Evolutionary conservation across 2,329 filamentous ascomycete species (phyloP).

Genomic region (Fusarium coffeatum): DNA sequence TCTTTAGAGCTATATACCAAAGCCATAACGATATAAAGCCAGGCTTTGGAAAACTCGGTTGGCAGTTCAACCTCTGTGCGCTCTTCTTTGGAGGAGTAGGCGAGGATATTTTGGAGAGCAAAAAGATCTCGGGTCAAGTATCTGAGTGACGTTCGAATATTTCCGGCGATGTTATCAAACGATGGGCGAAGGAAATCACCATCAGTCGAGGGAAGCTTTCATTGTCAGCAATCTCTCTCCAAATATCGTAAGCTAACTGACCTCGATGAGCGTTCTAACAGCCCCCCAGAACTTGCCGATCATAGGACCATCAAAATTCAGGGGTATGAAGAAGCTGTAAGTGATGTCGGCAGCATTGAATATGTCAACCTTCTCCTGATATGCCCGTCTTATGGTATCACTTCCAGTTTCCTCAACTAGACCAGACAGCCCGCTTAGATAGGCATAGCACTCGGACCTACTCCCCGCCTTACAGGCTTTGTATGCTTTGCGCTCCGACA

Average conservation of each 20-base stretch:
- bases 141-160: constrained; percentile 39
- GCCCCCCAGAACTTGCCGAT: constrained; percentile 59
- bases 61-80: constrained; percentile 51
- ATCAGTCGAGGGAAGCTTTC: constrained; percentile 24
- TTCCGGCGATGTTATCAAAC: constrained; percentile 14
- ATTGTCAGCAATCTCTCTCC: constrained; percentile 8
- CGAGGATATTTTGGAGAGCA: constrained; percentile 48
- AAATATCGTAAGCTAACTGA: constrained; percentile 31
- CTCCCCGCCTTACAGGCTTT: constrained; percentile 41
- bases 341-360: constrained; percentile 56
- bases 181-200: not conserved
- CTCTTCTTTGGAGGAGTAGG: constrained; percentile 44
- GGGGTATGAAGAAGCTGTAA: constrained; percentile 58
- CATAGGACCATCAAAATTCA: constrained; percentile 52
- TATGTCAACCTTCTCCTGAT: constrained; percentile 53
- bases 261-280: constrained; percentile 47
- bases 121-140: constrained; percentile 44
- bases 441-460: constrained; percentile 40
- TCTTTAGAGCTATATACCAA: constrained; percentile 48
- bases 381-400: constrained; percentile 42
- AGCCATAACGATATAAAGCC: constrained; percentile 57
- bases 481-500: constrained; percentile 47
- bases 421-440: constrained; percentile 40
- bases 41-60: constrained; percentile 53
- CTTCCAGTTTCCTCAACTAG: constrained; percentile 40